These are phyloP conservation scores for Fraxinus cuspidata DNA, from an alignment of 257 asterid genomes.

Conservation along the genomic window DNA sequence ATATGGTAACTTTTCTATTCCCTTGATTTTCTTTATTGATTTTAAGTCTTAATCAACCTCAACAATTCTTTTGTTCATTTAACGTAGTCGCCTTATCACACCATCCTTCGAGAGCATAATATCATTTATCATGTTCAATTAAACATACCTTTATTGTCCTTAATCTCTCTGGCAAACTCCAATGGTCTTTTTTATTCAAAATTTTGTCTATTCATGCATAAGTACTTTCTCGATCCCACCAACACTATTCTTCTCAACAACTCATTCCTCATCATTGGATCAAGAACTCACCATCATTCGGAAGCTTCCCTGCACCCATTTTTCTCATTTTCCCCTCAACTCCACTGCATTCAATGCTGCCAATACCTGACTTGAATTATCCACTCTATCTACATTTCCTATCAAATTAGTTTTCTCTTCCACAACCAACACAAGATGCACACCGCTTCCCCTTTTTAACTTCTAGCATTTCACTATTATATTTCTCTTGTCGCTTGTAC, in stretches of 20 bases:
- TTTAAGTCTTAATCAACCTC: too few species aligned
- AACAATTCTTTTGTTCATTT: too few species aligned
- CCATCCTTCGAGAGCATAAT: too few species aligned
- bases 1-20: too few species aligned
- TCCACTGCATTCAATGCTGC: too few species aligned
- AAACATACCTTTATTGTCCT: too few species aligned
- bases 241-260: constrained; percentile 24
- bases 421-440: background rate
- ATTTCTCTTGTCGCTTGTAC: constrained; percentile 16
- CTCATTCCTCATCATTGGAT: constrained; percentile 9
- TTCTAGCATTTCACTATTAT: constrained; percentile 20
- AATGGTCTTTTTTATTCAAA: too few species aligned
- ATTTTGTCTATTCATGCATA: too few species aligned
- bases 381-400: constrained; percentile 36
- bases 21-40: too few species aligned
- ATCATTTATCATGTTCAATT: too few species aligned
- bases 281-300: constrained; percentile 22
- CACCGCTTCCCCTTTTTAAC: constrained; percentile 15
- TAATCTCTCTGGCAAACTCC: too few species aligned
- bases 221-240: background rate
- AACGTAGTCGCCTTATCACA: too few species aligned
- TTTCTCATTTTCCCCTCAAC: constrained; percentile 7
- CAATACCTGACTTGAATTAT: constrained; percentile 26
- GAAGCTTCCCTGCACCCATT: constrained; percentile 11
- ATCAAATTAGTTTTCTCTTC: constrained; percentile 18